Evolutionary conservation across 2,329 filamentous ascomycete species (phyloP).

Genomic region (Huntiella savannae): DNA sequence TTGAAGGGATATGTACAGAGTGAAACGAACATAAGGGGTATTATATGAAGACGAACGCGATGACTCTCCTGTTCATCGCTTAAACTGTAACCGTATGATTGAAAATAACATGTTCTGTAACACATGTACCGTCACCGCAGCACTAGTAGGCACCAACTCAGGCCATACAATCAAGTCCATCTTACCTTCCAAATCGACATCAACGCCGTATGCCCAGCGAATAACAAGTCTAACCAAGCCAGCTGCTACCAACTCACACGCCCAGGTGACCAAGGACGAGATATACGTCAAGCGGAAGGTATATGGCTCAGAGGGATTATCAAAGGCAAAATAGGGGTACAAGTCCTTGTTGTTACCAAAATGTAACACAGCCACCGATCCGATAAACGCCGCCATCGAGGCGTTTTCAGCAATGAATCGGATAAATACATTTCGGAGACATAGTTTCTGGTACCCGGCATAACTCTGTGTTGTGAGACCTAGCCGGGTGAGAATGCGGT

Average conservation of each 20-base stretch:
- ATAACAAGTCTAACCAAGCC: conserved; percentile 40
- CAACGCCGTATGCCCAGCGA: conserved; percentile 37
- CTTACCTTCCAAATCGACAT: conserved; percentile 45
- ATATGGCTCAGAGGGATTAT: conserved; percentile 31
- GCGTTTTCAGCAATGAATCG: conserved; percentile 48
- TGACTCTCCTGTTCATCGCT: conserved; percentile 5
- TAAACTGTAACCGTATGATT: conserved; percentile 45
- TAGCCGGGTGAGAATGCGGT: conserved; percentile 33
- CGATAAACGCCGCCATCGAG: conserved; percentile 49
- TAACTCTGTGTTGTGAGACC: conserved; percentile 41
- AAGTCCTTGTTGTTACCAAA: conserved; percentile 48
- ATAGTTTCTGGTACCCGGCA: conserved; percentile 44
- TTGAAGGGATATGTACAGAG: background rate
- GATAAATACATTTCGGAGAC: conserved; percentile 47
- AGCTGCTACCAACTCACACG: conserved; percentile 43
- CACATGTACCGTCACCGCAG: conserved; percentile 47
- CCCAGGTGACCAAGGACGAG: conserved; percentile 46
- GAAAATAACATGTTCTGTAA: conserved; percentile 56
- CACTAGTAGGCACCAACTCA: conserved; percentile 45
- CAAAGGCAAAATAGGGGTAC: conserved; percentile 52
- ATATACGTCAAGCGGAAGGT: conserved; percentile 45
- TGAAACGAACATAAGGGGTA: conserved; percentile 1
- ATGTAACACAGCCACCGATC: conserved; percentile 45
- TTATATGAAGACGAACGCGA: background rate
- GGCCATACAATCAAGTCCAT: conserved; percentile 47